Base-by-base conservation (phyloP, 75 land plant species). In the Cryptomeria japonica region DNA sequence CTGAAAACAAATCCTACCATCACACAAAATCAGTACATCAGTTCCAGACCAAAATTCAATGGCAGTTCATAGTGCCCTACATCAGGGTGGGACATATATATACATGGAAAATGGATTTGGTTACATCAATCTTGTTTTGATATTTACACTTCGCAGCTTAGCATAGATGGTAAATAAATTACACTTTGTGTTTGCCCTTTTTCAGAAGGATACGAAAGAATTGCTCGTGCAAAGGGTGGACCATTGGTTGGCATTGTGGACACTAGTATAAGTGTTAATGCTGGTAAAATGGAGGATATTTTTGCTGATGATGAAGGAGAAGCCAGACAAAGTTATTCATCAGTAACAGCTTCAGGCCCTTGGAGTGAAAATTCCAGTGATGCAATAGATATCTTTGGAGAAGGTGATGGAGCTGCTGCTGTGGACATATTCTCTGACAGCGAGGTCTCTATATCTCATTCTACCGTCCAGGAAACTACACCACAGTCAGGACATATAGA, bases 361-460 rank as follows among this genome's bases (percentile, higher is more conserved):
- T 18, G 83, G 38, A 58, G 37, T 61, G 84, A 44, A 44, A 80
- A 5, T 70, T 82, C n/a, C 5, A 85, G 44, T 68, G 93, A 86
- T 56, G 31, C 76, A 61, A 87, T 89, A 83, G 95, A 92, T 86
- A 94, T 94, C 90, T 94, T 94, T 91, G 95, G 88, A 2, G 95
- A 92, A 31, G 92, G 92, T 73, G 93, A 92, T 73, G 90, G 84
- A 10, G 38, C 58, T 79, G 73, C 76, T 80, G 15, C 86, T 79
- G 84, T 25, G 36, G 75, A 90, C 76, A 53, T 37, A 58, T 77
- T 82, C 14, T 37, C 89, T 56, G 83, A 83, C n/a, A 70, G 37
- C 28, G 36, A 55, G 70, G 47, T 1, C 78, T 14, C 46, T 3
- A 64, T 8, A 86, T 39, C 88, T 38, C 32, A 16, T 18, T 39